Percentiles rank a stretch among this genome's conserved stretches.
phyloP scores from a whole-genome alignment of 2,329 filamentous ascomycete genomes.

The Phialophora expanda region DNA sequence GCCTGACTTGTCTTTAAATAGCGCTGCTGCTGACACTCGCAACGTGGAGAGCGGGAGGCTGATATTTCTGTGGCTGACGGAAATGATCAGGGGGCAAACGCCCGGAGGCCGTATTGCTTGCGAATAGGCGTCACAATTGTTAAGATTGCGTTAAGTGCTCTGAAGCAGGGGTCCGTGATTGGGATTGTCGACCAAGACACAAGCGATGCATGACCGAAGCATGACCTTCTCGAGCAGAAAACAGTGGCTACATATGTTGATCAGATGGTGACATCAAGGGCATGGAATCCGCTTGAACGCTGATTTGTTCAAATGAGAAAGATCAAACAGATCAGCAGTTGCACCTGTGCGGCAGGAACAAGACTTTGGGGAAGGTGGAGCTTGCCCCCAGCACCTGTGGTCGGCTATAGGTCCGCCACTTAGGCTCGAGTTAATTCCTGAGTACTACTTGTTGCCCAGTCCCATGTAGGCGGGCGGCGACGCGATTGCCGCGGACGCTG shows the following conservation, averaged over 20 bases:
- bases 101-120: not conserved
- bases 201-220: not conserved
- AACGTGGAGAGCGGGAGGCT: constrained; percentile 6
- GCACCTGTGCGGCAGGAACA: not conserved
- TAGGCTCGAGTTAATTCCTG: not conserved
- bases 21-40: constrained; percentile 9
- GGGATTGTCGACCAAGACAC: not conserved
- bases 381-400: not conserved
- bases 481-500: not conserved
- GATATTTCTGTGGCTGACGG: constrained; percentile 3
- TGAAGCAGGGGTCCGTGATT: constrained; percentile 11
- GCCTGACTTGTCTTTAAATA: constrained; percentile 17
- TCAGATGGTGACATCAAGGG: not conserved
- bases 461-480: too few species aligned
- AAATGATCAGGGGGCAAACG: constrained; percentile 10
- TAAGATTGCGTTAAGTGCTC: constrained; percentile 6
- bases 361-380: constrained; percentile 1
- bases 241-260: not conserved
- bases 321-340: not conserved
- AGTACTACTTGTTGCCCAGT: too few species aligned
- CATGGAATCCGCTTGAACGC: not conserved
- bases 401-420: not conserved
- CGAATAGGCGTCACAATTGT: constrained; percentile 1
- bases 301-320: not conserved
- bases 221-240: not conserved